phyloP scores from a whole-genome alignment of 2,329 filamentous ascomycete genomes.

The Chrysoporthe cubensis region DNA sequence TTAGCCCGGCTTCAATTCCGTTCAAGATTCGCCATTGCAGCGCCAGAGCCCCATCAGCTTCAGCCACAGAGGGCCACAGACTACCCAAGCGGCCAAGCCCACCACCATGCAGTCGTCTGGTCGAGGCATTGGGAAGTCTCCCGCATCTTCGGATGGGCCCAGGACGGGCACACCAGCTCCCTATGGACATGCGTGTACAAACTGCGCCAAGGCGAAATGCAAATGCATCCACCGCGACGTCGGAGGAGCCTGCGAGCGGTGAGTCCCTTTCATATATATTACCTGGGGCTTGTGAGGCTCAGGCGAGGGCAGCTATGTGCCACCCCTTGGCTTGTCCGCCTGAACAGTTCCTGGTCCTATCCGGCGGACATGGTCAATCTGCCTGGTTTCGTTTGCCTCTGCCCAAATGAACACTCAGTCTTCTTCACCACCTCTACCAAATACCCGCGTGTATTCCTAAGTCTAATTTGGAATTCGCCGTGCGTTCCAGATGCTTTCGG shows the following conservation, averaged over 20 bases:
- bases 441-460: not conserved
- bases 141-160: not conserved
- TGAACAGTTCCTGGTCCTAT: not conserved
- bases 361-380: not conserved
- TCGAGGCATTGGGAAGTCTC: not conserved
- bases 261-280: not conserved
- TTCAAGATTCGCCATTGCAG: not conserved
- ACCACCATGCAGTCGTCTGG: conserved; percentile 7
- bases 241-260: conserved; percentile 41
- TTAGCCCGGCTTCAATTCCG: not conserved
- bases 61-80: not conserved
- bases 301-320: not conserved
- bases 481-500: conserved; percentile 43
- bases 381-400: not conserved
- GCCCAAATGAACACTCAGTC: not conserved
- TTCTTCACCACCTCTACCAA: not conserved
- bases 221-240: conserved; percentile 47
- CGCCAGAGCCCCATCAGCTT: not conserved
- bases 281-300: not conserved
- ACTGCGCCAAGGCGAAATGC: conserved; percentile 52
- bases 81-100: not conserved
- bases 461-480: not conserved
- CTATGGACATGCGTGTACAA: conserved; percentile 51
- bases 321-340: not conserved
- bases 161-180: conserved; percentile 31